Conservation (phyloP, 140 eudicot genomes). For the Erigeron philadelphicus region DNA sequence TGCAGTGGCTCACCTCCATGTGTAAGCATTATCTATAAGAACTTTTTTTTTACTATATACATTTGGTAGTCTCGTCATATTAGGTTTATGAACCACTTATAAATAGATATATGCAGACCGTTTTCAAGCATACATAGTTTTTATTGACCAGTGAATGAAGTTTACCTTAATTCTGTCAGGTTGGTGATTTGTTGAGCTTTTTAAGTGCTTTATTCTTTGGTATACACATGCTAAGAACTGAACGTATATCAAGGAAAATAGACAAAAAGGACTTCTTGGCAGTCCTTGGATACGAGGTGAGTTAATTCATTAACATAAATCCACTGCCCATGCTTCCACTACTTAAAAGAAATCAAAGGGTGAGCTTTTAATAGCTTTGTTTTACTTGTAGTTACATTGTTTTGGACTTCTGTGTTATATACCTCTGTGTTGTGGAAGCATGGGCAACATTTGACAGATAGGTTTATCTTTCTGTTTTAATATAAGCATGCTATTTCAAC, state of each 20-base stretch:
- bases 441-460: not conserved
- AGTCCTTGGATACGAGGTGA: conserved; percentile 79
- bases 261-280: conserved; percentile 59
- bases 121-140: not conserved
- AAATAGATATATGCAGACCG: not conserved
- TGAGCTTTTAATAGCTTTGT: not conserved
- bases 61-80: not conserved
- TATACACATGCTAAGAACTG: conserved; percentile 82
- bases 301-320: conserved; percentile 20
- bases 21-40: conserved; percentile 37
- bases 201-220: conserved; percentile 82
- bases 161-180: conserved; percentile 33
- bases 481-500: conserved; percentile 5
- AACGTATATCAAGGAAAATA: conserved; percentile 64
- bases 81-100: not conserved
- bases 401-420: conserved; percentile 4
- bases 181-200: conserved; percentile 75
- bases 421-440: not conserved
- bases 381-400: not conserved
- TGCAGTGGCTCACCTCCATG: conserved; percentile 93
- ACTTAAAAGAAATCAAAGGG: not conserved
- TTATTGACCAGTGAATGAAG: not conserved
- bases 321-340: conserved; percentile 1
- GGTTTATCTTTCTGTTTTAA: not conserved
- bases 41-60: not conserved